phyloP scores from a whole-genome alignment of 2,329 filamentous ascomycete species.

The Aspergillus carbonarius region DNA sequence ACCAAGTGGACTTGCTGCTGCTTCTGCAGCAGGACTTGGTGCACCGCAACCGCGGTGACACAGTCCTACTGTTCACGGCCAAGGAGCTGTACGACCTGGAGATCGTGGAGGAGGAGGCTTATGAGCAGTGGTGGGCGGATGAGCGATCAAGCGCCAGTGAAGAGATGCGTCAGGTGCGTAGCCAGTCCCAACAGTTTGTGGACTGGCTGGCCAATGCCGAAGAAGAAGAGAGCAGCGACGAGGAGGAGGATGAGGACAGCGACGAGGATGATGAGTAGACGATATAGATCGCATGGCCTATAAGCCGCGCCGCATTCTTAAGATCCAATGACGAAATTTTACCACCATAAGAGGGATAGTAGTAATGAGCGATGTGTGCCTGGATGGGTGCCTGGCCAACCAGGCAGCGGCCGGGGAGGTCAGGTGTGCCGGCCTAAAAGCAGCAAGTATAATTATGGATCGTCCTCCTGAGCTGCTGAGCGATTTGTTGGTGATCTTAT shows the following conservation, averaged over 20 bases:
- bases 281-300: neutral
- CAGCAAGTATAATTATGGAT: neutral
- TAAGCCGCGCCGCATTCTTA: neutral
- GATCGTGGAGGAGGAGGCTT: conserved; percentile 83
- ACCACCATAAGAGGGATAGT: too few species aligned
- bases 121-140: conserved; percentile 86
- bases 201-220: conserved; percentile 80
- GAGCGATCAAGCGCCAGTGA: conserved; percentile 65
- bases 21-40: conserved; percentile 78
- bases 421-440: neutral
- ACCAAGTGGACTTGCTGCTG: conserved; percentile 83
- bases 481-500: neutral
- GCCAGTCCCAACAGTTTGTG: conserved; percentile 74
- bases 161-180: conserved; percentile 67
- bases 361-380: neutral
- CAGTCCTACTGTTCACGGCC: conserved; percentile 71
- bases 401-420: neutral
- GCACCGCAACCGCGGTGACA: conserved; percentile 62
- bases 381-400: neutral
- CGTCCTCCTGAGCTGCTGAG: too few species aligned
- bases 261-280: conserved; percentile 13
- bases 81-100: conserved; percentile 86
- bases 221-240: conserved; percentile 67
- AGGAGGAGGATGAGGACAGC: conserved; percentile 49
- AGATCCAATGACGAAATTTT: neutral